Evolutionary conservation across 208 protist species (phyloP), one percentile per base, ranked within the genome.

Genomic region (Leishmania mexicana): DNA sequence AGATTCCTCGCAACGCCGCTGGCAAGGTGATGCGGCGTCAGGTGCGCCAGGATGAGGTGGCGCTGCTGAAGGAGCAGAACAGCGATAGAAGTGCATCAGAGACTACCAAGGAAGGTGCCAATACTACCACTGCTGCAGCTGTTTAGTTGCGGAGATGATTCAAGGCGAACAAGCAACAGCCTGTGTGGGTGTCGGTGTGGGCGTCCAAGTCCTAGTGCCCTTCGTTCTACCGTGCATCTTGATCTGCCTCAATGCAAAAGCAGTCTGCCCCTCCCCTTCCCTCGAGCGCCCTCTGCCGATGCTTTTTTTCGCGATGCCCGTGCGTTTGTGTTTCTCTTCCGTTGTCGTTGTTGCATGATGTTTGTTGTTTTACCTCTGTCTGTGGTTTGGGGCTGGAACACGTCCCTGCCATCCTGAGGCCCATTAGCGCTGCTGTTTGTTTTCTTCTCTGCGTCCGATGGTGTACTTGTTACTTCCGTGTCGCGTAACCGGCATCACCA

Each of bases 21-120:
- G 94, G 94, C 68, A 98, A 98, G 80, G 49, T 98, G 54, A 83
- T 98, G 70, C 89, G 95, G 31, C 91, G 94, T 28, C 79, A 93
- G 51, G 70, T 85, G 13, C 82, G 87, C 13, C 54, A 81, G 71
- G 67, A 81, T 4, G 87, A 93, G 78, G 68, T 87, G 13, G 87
- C 75, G 21, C 84, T 87, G 78, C 40, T 92, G 81, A 87, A 90
- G 81, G 64, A 76, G 45, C 68, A 76, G 72, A 35, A 68, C 28
- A 70, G 42, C 21, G 49, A 13, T 5, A 65, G 60, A 10, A 24
- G 21, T 1, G 57, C 24, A 11, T 8, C 24, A 13, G 57, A 31
- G 57, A 31, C 57, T 15, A 62, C 6, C 7, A n/a, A 31, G 6
- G 3, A 62, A 62, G 57, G 57, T 7, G 11, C 57, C 47, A 38